Evolutionary conservation across 225 moss, liverwort and hornwort species (phyloP).

Genomic region (Takakia lepidozioides): DNA sequence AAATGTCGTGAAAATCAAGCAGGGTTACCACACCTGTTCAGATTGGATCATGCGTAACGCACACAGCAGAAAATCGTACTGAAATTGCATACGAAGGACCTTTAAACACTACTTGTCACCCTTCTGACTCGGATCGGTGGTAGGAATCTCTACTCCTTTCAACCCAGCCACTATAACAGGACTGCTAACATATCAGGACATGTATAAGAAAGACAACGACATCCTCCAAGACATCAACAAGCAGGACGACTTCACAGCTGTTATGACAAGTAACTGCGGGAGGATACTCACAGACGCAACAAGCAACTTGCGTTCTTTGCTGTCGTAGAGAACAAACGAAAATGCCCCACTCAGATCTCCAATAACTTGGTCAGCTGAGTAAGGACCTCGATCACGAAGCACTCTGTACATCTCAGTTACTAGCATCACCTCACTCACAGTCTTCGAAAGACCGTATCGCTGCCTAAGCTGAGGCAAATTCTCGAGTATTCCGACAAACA

Average conservation of each 20-base stretch:
- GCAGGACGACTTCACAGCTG: neutral
- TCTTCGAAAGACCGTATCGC: slow-evolving; percentile 63
- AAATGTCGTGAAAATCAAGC: no score
- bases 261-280: neutral
- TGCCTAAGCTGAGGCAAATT: slow-evolving; percentile 72
- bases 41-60: no score
- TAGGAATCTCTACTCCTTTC: no score
- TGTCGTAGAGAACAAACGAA: slow-evolving; percentile 79
- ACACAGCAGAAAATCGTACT: no score
- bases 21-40: no score
- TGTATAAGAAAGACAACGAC: neutral
- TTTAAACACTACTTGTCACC: no score
- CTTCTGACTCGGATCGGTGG: no score
- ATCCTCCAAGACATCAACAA: neutral
- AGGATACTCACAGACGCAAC: slow-evolving; percentile 60
- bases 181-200: neutral
- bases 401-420: slow-evolving; percentile 87
- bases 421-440: slow-evolving; percentile 54
- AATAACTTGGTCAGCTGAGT: slow-evolving; percentile 86
- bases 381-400: slow-evolving; percentile 82
- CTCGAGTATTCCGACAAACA: slow-evolving; percentile 80
- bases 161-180: no score
- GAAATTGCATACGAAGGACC: no score
- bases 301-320: slow-evolving; percentile 53
- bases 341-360: slow-evolving; percentile 64